phyloP scores from a whole-genome alignment of 441 rosid species.

The Erysimum cheiri region DNA sequence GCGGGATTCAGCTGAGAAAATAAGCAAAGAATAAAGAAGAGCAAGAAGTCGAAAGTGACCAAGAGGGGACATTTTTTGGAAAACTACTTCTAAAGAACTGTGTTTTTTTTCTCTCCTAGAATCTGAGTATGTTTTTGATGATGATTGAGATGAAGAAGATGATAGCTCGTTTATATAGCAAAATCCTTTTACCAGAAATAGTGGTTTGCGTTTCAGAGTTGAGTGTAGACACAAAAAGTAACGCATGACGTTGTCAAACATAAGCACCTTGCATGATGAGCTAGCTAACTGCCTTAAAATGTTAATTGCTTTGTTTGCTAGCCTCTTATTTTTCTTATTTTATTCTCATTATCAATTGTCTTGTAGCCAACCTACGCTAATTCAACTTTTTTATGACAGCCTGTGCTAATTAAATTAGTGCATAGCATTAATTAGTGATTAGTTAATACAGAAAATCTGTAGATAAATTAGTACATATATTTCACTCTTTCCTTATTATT shows the following conservation, averaged over 20 bases:
- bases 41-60: constrained; percentile 35
- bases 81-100: constrained; percentile 4
- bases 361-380: not conserved
- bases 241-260: constrained; percentile 40
- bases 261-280: constrained; percentile 25
- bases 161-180: constrained; percentile 19
- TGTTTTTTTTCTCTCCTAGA: constrained; percentile 13
- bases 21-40: constrained; percentile 30
- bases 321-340: constrained; percentile 10
- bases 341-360: not conserved
- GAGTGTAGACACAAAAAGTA: constrained; percentile 37
- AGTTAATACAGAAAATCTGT: not conserved
- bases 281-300: constrained; percentile 37
- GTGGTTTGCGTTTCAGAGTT: constrained; percentile 21
- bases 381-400: too few species aligned
- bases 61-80: constrained; percentile 38
- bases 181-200: not conserved
- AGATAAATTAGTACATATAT: not conserved
- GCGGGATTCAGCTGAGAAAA: constrained; percentile 32
- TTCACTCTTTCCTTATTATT: constrained; percentile 9
- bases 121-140: constrained; percentile 5
- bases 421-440: not conserved
- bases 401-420: constrained; percentile 3
- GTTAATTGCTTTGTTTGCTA: constrained; percentile 36
- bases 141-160: constrained; percentile 14